Evolutionary conservation across 139 green algal genomes (phyloP).

Genomic region (Micractinium sp.): DNA sequence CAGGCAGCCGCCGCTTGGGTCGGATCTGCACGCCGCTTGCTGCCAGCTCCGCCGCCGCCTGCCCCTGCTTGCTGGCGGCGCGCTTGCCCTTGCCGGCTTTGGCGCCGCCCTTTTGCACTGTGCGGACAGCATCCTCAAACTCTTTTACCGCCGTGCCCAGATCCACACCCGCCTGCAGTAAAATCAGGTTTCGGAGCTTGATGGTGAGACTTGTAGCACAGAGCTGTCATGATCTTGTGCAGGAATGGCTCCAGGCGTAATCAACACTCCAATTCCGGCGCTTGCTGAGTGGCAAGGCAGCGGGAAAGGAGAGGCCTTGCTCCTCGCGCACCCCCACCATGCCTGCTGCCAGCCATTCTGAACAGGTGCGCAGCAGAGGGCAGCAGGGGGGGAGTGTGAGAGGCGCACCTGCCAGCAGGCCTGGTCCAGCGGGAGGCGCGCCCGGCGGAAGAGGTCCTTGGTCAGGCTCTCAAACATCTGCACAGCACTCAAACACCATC

Average conservation of each 20-base stretch:
- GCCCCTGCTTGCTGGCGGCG: not conserved
- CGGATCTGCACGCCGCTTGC: constrained; percentile 63
- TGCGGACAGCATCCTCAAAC: constrained; percentile 41
- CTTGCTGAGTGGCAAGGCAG: too few species aligned
- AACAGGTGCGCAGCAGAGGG: not conserved
- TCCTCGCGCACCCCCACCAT: too few species aligned
- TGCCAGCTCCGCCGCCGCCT: constrained; percentile 21
- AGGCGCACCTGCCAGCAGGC: constrained; percentile 71
- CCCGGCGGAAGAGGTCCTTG: constrained; percentile 66
- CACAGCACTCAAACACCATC: not conserved
- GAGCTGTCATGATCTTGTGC: too few species aligned
- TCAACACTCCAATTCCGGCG: too few species aligned
- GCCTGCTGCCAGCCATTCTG: too few species aligned
- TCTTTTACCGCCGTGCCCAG: constrained; percentile 63
- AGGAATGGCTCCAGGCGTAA: too few species aligned
- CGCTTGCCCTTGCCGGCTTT: not conserved
- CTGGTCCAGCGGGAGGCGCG: constrained; percentile 75
- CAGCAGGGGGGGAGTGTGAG: not conserved
- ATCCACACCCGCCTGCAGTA: constrained; percentile 71
- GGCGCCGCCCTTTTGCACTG: not conserved
- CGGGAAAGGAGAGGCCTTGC: too few species aligned
- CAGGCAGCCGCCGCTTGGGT: constrained; percentile 67
- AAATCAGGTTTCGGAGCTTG: too few species aligned
- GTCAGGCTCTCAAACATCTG: constrained; percentile 71
- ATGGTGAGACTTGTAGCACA: too few species aligned